phyloP scores from a whole-genome alignment of 2,329 filamentous ascomycete species.

The Verticillium alfalfae region DNA sequence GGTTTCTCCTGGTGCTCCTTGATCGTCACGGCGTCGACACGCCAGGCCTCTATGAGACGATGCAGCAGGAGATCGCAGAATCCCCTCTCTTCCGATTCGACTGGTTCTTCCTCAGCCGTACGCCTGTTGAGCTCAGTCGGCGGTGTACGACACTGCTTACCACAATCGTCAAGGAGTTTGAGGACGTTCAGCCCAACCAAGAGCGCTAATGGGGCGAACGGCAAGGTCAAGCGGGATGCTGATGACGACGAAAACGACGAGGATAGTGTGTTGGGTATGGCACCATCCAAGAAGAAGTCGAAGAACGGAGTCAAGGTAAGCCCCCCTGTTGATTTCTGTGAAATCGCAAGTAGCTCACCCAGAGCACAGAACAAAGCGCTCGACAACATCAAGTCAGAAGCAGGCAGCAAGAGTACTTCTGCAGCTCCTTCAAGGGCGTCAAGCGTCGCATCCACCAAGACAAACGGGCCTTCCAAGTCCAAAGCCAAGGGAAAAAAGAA shows the following conservation, averaged over 20 bases:
- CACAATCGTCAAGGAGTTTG: slow-evolving; percentile 92
- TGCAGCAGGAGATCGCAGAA: slow-evolving; percentile 95
- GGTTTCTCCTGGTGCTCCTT: slow-evolving; percentile 88
- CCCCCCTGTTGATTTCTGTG: slow-evolving; percentile 1
- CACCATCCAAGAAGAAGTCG: slow-evolving; percentile 89
- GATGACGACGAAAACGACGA: slow-evolving; percentile 84
- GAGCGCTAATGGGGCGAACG: slow-evolving; percentile 55
- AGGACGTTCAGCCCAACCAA: slow-evolving; percentile 54
- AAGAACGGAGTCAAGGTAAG: slow-evolving; percentile 85
- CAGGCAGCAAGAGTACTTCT: slow-evolving; percentile 68
- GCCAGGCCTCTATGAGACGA: slow-evolving; percentile 84
- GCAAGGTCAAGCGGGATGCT: slow-evolving; percentile 66
- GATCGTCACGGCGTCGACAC: slow-evolving; percentile 90
- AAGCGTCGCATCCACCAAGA: slow-evolving; percentile 75
- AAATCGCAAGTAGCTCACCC: slow-evolving; percentile 3
- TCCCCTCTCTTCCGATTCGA: slow-evolving; percentile 95
- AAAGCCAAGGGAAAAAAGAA: slow-evolving; percentile 52
- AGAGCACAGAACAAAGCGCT: slow-evolving; percentile 78
- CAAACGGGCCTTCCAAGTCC: slow-evolving; percentile 32
- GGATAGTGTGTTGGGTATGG: slow-evolving; percentile 71
- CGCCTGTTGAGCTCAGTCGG: slow-evolving; percentile 84
- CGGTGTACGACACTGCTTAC: slow-evolving; percentile 92
- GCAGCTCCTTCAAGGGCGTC: slow-evolving; percentile 76
- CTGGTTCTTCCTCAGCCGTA: slow-evolving; percentile 98
- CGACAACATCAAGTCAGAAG: slow-evolving; percentile 73